Evolutionary conservation across 2,329 filamentous ascomycete genomes (phyloP), one percentile per base, ranked within the genome.

Genomic region (Podosphaera fusca): DNA sequence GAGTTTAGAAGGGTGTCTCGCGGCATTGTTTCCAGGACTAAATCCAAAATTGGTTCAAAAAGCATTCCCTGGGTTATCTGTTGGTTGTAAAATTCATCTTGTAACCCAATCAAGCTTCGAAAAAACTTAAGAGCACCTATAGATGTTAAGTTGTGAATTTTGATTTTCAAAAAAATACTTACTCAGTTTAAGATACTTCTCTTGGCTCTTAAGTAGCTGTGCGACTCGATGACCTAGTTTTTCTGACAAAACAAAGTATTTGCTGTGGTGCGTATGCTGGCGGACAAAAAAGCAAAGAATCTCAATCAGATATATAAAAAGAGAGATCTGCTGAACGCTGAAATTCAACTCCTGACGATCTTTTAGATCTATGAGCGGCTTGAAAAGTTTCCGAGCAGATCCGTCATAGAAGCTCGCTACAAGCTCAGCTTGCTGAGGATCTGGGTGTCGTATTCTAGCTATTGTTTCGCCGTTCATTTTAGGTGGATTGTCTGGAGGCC

Each of bases 131-230:
- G 78, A 4, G 89, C 87, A 64, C 87, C 86, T 89, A 58, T 3
- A 31, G 31, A 57, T 59, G 38, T 57, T 46, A 54, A 29, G 29
- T 10, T 14, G 2, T 47, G 31, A 33, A 46, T 2, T 14, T 54
- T 14, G 10, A 14, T n/a, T n/a, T 29, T 14, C 1, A n/a, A 33
- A 29, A 1, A 36, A 6, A n/a, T 47, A 72, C 82, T 70, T 72
- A 89, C 85, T 85, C 49, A 98, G 78, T 70, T 90, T 89, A 61
- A 98, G 72, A 67, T 95, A 89, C 72, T 96, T 96, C 70, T 96
- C 87, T 8, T 82, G 82, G 59, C 84, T 89, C 50, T 75, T 74
- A 61, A 98, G 77, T 59, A 98, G 77, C 68, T 94, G 87, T 54
- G 83, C 82, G 59, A 95, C 82, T 46, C 89, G 80, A 60, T 81